Conservation (phyloP, 345 rosid species). For the Eucalyptus polybractea region DNA sequence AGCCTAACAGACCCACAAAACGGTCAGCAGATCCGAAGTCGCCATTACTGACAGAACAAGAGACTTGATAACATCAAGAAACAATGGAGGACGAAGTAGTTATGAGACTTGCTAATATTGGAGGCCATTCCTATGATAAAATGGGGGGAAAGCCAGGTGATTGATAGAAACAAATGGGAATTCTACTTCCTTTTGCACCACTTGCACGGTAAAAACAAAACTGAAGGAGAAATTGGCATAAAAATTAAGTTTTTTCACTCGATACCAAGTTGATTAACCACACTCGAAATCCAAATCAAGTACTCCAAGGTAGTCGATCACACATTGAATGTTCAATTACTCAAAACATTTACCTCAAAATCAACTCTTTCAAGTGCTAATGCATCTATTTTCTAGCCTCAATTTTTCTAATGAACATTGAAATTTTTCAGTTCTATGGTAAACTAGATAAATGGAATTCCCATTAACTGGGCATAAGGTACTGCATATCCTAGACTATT, state of each 20-base stretch:
- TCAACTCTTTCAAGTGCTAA: neutral
- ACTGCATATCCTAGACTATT: neutral
- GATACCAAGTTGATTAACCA: neutral
- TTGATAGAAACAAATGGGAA: neutral
- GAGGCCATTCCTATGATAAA: neutral
- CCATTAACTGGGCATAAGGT: neutral
- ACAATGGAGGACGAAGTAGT: neutral
- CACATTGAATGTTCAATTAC: neutral
- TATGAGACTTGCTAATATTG: neutral
- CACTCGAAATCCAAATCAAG: neutral
- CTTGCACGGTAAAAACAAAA: neutral
- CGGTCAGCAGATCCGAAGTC: neutral
- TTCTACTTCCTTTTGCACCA: neutral
- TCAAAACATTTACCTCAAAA: neutral
- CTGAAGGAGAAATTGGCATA: neutral
- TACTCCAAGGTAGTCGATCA: neutral
- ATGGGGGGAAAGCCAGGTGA: neutral
- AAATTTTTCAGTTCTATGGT: neutral
- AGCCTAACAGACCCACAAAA: neutral
- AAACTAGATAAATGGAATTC: neutral
- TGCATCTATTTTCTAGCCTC: neutral
- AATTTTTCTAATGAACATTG: neutral
- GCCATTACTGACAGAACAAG: neutral
- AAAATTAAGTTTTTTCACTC: neutral
- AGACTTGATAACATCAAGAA: neutral